These are phyloP conservation scores for Rhizopus stolonifer DNA, from an alignment of 371 early-diverging fungal genomes.

Conservation along the genomic window DNA sequence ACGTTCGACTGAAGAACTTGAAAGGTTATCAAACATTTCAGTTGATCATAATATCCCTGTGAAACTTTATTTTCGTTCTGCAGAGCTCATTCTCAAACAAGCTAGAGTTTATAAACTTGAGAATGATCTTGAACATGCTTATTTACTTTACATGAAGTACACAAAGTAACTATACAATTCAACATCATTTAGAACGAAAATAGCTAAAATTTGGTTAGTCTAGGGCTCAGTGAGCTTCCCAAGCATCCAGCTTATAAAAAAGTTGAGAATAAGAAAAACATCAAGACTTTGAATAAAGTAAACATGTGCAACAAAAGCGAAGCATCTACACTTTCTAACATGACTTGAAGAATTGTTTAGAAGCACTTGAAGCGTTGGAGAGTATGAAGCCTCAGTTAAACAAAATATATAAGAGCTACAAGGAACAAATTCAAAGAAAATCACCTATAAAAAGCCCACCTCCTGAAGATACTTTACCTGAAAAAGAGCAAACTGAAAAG, in stretches of 20 bases:
- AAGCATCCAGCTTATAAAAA: conserved; percentile 53
- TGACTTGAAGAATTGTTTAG: conserved; percentile 39
- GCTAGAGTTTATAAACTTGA: conserved; percentile 54
- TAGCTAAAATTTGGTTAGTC: conserved; percentile 28
- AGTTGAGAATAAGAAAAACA: conserved; percentile 36
- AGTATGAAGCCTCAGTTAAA: conserved; percentile 43
- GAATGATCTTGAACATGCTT: conserved; percentile 54
- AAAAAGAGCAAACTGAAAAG: background rate
- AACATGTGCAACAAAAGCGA: background rate
- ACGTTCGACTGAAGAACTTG: conserved; percentile 43
- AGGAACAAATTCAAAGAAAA: conserved; percentile 3
- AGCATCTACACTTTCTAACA: background rate
- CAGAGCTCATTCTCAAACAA: conserved; percentile 53
- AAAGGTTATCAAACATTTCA: conserved; percentile 28
- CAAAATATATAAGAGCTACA: conserved; percentile 13
- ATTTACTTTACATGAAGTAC: conserved; percentile 55
- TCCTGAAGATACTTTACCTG: background rate
- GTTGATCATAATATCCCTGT: conserved; percentile 49
- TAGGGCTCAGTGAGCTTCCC: conserved; percentile 54
- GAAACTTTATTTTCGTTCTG: conserved; percentile 58
- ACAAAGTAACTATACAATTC: conserved; percentile 44
- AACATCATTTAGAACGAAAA: no score
- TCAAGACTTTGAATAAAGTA: conserved; percentile 34
- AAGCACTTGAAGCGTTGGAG: conserved; percentile 51
- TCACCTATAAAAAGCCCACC: background rate